Conservation (phyloP, 768 basidiomycete genomes). For the Lactarius trivialis region DNA sequence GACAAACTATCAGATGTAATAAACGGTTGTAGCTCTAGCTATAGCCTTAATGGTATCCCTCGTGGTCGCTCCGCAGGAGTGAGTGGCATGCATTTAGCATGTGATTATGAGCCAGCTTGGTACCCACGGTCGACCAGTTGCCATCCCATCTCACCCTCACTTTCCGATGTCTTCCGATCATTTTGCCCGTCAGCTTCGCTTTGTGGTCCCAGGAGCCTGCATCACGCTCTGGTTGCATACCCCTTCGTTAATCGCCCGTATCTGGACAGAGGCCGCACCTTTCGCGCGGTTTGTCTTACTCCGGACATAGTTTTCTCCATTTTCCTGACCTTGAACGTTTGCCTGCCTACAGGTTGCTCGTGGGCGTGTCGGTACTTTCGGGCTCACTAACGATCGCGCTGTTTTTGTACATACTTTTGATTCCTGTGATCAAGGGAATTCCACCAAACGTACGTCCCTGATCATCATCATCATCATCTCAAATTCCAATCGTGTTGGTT, state of each 20-base stretch:
- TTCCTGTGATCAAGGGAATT: conserved; percentile 60
- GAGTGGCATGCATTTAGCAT: neutral
- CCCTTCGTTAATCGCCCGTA: conserved; percentile 41
- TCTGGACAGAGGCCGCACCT: conserved; percentile 43
- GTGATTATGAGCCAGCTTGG: conserved; percentile 4
- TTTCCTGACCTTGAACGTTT: neutral
- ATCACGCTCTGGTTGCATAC: conserved; percentile 60
- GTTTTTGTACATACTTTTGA: conserved; percentile 66
- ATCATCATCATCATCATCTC: too few relatives aligned
- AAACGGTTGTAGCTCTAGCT: neutral
- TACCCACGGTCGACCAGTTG: neutral
- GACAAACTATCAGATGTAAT: conserved; percentile 12
- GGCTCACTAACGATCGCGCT: conserved; percentile 56
- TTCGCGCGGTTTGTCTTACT: conserved; percentile 44
- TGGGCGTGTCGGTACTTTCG: conserved; percentile 46
- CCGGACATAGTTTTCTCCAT: neutral
- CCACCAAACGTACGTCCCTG: conserved; percentile 56
- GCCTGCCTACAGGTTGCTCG: conserved; percentile 42
- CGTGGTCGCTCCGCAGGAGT: neutral
- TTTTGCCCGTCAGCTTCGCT: conserved; percentile 63
- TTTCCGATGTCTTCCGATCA: conserved; percentile 31
- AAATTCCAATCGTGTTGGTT: neutral
- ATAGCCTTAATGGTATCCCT: neutral
- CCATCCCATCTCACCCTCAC: neutral
- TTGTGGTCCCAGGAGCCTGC: conserved; percentile 62